Conservation (phyloP, 495 filamentous ascomycete genomes). For the Usnea hakonensis region DNA sequence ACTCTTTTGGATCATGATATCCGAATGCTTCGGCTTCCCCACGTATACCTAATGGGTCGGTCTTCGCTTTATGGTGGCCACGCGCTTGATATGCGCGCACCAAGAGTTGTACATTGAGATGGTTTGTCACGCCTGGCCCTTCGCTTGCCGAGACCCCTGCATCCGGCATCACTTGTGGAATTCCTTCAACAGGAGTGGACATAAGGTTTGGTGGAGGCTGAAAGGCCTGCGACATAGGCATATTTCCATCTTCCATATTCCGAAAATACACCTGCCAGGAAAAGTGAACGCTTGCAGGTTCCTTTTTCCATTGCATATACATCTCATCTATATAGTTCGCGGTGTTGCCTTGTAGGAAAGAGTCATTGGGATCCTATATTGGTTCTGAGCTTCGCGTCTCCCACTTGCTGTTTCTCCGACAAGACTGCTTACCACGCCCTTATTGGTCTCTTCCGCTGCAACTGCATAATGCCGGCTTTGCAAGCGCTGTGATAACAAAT, state of each 20-base stretch:
- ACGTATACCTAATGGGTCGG: slow-evolving; percentile 91
- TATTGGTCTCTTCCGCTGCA: slow-evolving; percentile 46
- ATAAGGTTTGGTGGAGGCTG: slow-evolving; percentile 88
- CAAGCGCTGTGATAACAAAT: slow-evolving; percentile 36
- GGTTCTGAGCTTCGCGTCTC: slow-evolving; percentile 8
- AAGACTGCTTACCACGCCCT: slow-evolving; percentile 39
- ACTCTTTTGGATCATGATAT: slow-evolving; percentile 82
- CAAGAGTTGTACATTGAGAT: slow-evolving; percentile 95
- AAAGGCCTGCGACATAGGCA: slow-evolving; percentile 95
- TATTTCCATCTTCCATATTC: slow-evolving; percentile 97
- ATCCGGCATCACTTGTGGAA: slow-evolving; percentile 65
- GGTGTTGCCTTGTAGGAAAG: slow-evolving; percentile 87
- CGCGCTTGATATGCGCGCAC: slow-evolving; percentile 96
- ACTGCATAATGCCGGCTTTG: slow-evolving; percentile 49
- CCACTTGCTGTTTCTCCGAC: background rate
- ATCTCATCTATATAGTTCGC: slow-evolving; percentile 99
- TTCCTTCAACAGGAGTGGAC: slow-evolving; percentile 68
- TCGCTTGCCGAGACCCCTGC: slow-evolving; percentile 57
- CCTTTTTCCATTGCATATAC: slow-evolving; percentile 94
- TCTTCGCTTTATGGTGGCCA: slow-evolving; percentile 95
- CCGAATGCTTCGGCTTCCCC: slow-evolving; percentile 78
- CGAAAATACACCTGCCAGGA: slow-evolving; percentile 99
- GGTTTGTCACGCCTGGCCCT: slow-evolving; percentile 83
- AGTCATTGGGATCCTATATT: slow-evolving; percentile 74
- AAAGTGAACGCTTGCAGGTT: slow-evolving; percentile 87